phyloP scores from a whole-genome alignment of 2,329 filamentous ascomycete species.

The Alternaria sp. region DNA sequence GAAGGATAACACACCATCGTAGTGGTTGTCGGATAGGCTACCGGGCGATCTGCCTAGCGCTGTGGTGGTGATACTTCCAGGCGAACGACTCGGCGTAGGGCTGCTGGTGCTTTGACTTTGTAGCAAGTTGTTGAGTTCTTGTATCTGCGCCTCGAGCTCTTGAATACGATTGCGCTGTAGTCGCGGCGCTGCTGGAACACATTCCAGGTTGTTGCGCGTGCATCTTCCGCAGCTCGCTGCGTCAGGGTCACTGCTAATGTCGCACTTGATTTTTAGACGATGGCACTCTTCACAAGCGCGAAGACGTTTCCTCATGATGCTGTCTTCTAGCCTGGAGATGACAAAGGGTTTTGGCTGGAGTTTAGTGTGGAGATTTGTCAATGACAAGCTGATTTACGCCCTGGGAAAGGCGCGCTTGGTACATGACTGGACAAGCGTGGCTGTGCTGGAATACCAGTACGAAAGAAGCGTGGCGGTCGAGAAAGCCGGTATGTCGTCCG shows the following conservation, averaged over 20 bases:
- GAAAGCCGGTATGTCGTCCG: not conserved
- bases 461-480: not conserved
- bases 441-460: not conserved
- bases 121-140: conserved; percentile 30
- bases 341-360: not conserved
- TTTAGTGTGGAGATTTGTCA: not conserved
- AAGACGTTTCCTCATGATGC: conserved; percentile 32
- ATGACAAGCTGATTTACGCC: conserved; percentile 12
- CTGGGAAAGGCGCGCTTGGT: conserved; percentile 5
- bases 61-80: conserved; percentile 12
- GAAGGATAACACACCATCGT: conserved; percentile 28
- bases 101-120: conserved; percentile 20
- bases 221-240: conserved; percentile 32
- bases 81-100: conserved; percentile 27
- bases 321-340: not conserved
- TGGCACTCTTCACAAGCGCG: conserved; percentile 43
- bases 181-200: conserved; percentile 35
- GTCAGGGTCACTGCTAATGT: conserved; percentile 26
- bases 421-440: not conserved
- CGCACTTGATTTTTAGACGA: conserved; percentile 42
- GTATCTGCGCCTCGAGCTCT: conserved; percentile 37
- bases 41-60: conserved; percentile 11
- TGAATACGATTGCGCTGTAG: conserved; percentile 39
- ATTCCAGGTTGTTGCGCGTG: conserved; percentile 33
- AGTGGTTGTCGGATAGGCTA: conserved; percentile 23